These are phyloP conservation scores for Chlorociboria aeruginascens DNA, from an alignment of 495 filamentous ascomycete species.

Conservation along the genomic window DNA sequence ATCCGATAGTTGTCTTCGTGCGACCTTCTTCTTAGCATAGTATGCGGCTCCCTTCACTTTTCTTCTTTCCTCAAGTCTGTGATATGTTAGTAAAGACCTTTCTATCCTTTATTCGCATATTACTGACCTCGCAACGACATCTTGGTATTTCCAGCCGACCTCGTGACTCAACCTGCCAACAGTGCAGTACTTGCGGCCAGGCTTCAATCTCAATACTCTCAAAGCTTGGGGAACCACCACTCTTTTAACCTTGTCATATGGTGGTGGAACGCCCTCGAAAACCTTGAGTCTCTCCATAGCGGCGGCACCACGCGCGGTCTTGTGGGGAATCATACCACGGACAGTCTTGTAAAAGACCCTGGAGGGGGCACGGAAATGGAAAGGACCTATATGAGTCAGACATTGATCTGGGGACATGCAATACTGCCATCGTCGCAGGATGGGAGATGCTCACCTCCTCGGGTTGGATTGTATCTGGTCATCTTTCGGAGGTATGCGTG, in stretches of 20 bases:
- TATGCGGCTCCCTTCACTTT: slow-evolving; percentile 98
- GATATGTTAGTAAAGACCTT: neutral
- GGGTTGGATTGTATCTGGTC: slow-evolving; percentile 97
- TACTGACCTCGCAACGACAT: slow-evolving; percentile 90
- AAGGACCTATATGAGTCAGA: slow-evolving; percentile 58
- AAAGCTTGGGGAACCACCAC: slow-evolving; percentile 98
- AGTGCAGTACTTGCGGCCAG: slow-evolving; percentile 98
- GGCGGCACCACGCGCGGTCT: slow-evolving; percentile 92
- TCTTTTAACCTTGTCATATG: slow-evolving; percentile 99
- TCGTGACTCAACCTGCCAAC: slow-evolving; percentile 96
- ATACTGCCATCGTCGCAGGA: slow-evolving; percentile 8
- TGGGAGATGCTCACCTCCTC: slow-evolving; percentile 59
- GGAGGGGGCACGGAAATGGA: slow-evolving; percentile 98
- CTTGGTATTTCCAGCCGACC: slow-evolving; percentile 99
- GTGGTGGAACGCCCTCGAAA: slow-evolving; percentile 97
- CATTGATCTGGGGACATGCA: neutral
- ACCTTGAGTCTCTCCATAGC: slow-evolving; percentile 97
- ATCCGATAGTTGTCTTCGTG: slow-evolving; percentile 75
- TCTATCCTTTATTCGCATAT: neutral
- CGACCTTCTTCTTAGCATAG: slow-evolving; percentile 98
- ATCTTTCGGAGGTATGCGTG: slow-evolving; percentile 98
- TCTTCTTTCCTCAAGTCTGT: slow-evolving; percentile 93
- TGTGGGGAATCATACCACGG: slow-evolving; percentile 99
- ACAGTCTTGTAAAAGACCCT: slow-evolving; percentile 99
- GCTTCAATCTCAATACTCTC: slow-evolving; percentile 85